phyloP scores from a whole-genome alignment of 257 asterid genomes.

The Jacaranda mimosifolia region DNA sequence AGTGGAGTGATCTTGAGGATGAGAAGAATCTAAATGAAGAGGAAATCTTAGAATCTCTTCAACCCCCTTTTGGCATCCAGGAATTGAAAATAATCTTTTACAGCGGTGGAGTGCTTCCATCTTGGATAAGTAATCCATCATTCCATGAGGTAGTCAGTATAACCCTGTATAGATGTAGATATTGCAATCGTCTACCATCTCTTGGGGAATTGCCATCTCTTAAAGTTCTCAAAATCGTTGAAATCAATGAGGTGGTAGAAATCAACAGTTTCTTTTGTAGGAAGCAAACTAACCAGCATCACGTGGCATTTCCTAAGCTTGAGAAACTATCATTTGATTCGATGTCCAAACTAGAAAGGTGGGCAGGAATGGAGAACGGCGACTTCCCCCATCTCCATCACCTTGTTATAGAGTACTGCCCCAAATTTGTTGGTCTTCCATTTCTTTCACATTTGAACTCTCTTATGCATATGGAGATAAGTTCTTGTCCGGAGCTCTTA shows the following conservation, averaged over 20 bases:
- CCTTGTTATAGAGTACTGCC: slow-evolving; percentile 29
- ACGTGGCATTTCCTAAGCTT: slow-evolving; percentile 32
- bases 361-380: slow-evolving; percentile 20
- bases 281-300: background rate
- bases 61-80: slow-evolving; percentile 25
- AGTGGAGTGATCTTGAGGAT: slow-evolving; percentile 28
- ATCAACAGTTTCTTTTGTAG: slow-evolving; percentile 29
- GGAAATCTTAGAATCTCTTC: slow-evolving; percentile 30
- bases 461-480: slow-evolving; percentile 30
- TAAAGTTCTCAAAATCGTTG: slow-evolving; percentile 27
- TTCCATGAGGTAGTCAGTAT: slow-evolving; percentile 14
- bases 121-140: slow-evolving; percentile 38
- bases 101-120: slow-evolving; percentile 34
- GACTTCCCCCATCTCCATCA: slow-evolving; percentile 37
- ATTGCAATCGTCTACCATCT: slow-evolving; percentile 33
- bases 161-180: slow-evolving; percentile 34
- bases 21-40: slow-evolving; percentile 7
- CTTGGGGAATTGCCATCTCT: slow-evolving; percentile 46
- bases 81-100: slow-evolving; percentile 27
- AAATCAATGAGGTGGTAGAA: slow-evolving; percentile 20
- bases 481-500: slow-evolving; percentile 24
- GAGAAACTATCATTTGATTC: slow-evolving; percentile 37
- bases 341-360: slow-evolving; percentile 36
- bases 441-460: slow-evolving; percentile 27
- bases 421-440: slow-evolving; percentile 32